Evolutionary conservation across 208 protist genomes (phyloP), one percentile per base, ranked within the genome.

Genomic region (Leishmania tarentolae): DNA sequence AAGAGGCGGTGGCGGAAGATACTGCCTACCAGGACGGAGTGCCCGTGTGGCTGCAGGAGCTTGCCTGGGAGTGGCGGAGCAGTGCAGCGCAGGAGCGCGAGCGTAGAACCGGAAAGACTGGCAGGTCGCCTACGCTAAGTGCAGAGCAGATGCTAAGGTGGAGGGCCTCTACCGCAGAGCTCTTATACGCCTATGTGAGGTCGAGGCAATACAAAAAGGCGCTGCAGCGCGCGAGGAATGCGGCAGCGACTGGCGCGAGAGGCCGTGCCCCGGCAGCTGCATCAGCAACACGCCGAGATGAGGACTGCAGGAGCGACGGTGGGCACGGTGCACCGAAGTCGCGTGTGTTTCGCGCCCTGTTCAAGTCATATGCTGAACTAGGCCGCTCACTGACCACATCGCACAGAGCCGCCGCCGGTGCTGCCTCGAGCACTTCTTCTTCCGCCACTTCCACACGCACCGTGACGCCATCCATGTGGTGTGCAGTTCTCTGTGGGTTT

Each of bases 31-130:
- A 76, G 11, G 83, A 84, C 3, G 80, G 84, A 7, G 85, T 94
- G 31, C 90, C 90, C 9, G n/a, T 94, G 47, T 73, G 87, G 65
- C 70, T 94, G 73, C 90, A 94, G 44, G 90, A 94, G 42, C 61
- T 92, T 2, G 87, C 82, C 9, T 86, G 79, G 50, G 77, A 73
- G 52, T 94, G 90, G 88, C 5, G 19, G 35, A 35, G 9, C 24
- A 69, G 37, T 47, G 28, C 68, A 28, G 50, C 21, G 40, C 35
- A 42, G 73, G 37, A 63, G 50, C 40, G n/a, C 13, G 15, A 50
- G 28, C 21, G 35, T 9, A n/a, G 35, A n/a, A 2, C 50, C 28
- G 15, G 24, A 47, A 11, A 8, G 1, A 37, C 19, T 17, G 11
- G 40, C 13, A 44, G 35, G 21, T 46, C 61, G 63, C 3, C 21